These are phyloP conservation scores for Acanthamoeba royreba DNA, from an alignment of 208 protist genomes.

Conservation along the genomic window DNA sequence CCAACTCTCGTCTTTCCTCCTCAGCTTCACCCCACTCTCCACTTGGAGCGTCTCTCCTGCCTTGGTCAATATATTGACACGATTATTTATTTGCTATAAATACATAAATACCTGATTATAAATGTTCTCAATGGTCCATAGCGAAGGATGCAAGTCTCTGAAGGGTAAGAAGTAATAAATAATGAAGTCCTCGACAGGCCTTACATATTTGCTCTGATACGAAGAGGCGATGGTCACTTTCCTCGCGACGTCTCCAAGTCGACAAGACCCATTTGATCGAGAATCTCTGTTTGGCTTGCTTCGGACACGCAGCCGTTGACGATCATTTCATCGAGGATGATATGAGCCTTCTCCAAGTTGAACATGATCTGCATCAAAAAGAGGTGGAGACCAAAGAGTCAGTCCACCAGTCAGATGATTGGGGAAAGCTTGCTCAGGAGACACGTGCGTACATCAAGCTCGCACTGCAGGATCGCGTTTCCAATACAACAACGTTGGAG, in stretches of 20 bases:
- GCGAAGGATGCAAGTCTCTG: too few species aligned
- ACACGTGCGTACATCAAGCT: constrained; percentile 87
- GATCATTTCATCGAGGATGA: constrained; percentile 90
- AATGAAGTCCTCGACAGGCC: too few species aligned
- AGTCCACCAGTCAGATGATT: background rate
- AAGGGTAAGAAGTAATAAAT: too few species aligned
- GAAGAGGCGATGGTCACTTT: too few species aligned
- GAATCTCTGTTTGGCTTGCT: constrained; percentile 84
- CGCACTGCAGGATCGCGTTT: constrained; percentile 65
- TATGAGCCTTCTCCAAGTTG: constrained; percentile 91
- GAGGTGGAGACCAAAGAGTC: background rate
- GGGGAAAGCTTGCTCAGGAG: too few species aligned
- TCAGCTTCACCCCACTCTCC: background rate
- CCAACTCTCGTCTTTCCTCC: too few species aligned
- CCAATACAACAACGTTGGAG: background rate
- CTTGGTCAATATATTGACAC: too few species aligned
- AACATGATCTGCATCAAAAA: constrained; percentile 82
- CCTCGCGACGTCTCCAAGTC: constrained; percentile 52
- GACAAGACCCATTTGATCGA: constrained; percentile 79
- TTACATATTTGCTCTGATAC: too few species aligned
- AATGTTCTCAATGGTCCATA: too few species aligned
- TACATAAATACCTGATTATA: too few species aligned
- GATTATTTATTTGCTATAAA: too few species aligned
- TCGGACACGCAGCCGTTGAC: constrained; percentile 82
- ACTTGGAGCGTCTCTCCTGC: too few species aligned